Percentiles rank a stretch among this genome's conserved stretches.
phyloP scores from a whole-genome alignment of 2,329 filamentous ascomycete genomes.

The Xylariomycetidae sp. region DNA sequence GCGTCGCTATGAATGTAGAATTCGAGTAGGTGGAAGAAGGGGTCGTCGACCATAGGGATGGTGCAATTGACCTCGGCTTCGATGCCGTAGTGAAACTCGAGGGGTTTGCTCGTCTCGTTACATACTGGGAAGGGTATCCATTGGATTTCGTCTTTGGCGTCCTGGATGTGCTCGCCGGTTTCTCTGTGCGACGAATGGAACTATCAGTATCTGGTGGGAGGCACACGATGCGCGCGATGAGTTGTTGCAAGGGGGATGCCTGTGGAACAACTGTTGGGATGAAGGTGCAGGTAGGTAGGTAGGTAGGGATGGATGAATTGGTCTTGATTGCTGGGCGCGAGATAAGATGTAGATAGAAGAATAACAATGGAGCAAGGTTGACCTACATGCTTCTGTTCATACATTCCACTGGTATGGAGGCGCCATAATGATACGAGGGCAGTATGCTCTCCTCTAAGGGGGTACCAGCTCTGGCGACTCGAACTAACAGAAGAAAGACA shows the following conservation, averaged over 20 bases:
- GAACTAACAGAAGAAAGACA: too few relatives aligned
- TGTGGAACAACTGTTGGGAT: too few relatives aligned
- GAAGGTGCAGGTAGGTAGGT: too few relatives aligned
- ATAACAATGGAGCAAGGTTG: background rate
- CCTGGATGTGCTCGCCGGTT: slow-evolving; percentile 84
- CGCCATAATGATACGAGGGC: slow-evolving; percentile 62
- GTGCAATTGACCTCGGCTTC: slow-evolving; percentile 82
- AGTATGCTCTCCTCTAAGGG: slow-evolving; percentile 39
- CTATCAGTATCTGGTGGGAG: background rate
- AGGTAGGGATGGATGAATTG: too few relatives aligned
- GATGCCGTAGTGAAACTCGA: slow-evolving; percentile 82
- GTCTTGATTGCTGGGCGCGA: too few relatives aligned
- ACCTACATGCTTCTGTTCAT: slow-evolving; percentile 69
- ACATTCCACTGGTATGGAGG: slow-evolving; percentile 65
- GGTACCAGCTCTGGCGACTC: too few relatives aligned
- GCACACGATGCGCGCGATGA: slow-evolving; percentile 3
- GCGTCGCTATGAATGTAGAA: slow-evolving; percentile 98
- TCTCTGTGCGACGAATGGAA: slow-evolving; percentile 66
- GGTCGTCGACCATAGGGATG: slow-evolving; percentile 69
- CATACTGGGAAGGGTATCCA: slow-evolving; percentile 89
- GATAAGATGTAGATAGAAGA: background rate
- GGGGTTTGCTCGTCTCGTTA: slow-evolving; percentile 77
- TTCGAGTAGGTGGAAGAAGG: slow-evolving; percentile 84
- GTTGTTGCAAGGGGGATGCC: background rate
- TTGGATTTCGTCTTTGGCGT: slow-evolving; percentile 75